These are phyloP conservation scores for Knufia petricola DNA, from an alignment of 2,329 filamentous ascomycete species.

Conservation along the genomic window DNA sequence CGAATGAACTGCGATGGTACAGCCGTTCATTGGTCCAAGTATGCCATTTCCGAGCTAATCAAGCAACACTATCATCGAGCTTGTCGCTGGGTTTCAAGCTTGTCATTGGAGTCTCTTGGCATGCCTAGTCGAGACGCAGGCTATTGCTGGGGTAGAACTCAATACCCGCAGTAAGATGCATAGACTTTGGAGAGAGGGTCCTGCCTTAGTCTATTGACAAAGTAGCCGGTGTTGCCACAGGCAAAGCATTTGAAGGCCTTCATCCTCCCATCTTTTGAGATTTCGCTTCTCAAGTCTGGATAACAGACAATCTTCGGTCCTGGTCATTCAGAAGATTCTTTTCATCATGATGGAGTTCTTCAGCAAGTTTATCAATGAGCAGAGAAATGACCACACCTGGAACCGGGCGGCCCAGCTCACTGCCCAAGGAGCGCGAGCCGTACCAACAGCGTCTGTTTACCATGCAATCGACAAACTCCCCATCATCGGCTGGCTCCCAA, in stretches of 20 bases:
- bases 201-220: neutral
- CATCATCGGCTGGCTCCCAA: constrained; percentile 53
- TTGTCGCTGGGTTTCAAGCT: neutral
- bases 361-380: constrained; percentile 16
- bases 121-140: too few relatives aligned
- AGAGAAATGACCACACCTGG: constrained; percentile 20
- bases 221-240: neutral
- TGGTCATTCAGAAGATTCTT: neutral
- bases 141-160: neutral
- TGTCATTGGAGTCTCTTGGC: neutral
- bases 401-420: constrained; percentile 16
- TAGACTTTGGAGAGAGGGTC: neutral
- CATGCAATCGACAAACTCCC: constrained; percentile 54
- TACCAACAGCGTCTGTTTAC: constrained; percentile 45
- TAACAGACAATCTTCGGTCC: neutral
- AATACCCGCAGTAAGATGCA: neutral
- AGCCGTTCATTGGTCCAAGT: neutral
- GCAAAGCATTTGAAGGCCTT: neutral
- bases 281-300: neutral
- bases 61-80: neutral
- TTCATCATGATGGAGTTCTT: constrained; percentile 16
- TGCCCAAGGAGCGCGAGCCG: constrained; percentile 26
- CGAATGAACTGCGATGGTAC: neutral
- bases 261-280: neutral
- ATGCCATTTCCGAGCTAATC: neutral